Percentiles rank a stretch among this genome's conserved stretches.
Conservation (phyloP, 176 grass and related monocot species). For the Thinopyrum elongatum region DNA sequence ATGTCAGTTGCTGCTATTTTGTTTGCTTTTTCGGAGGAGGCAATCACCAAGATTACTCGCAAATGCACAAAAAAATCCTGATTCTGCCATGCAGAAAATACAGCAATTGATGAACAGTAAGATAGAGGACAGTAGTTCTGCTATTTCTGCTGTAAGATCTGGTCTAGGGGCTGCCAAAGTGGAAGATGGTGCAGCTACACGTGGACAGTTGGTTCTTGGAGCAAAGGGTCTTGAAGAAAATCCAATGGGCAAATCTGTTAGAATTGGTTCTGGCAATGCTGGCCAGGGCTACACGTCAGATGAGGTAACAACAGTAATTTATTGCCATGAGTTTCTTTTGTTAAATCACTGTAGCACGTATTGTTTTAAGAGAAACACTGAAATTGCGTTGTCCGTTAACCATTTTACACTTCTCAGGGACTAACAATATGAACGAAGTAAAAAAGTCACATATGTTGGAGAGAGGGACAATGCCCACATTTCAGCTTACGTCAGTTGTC, state of each 20-base stretch:
- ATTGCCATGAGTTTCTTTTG: background rate
- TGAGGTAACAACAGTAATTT: conserved; percentile 61
- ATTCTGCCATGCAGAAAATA: conserved; percentile 69
- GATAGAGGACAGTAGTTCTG: conserved; percentile 51
- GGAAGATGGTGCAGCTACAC: conserved; percentile 66
- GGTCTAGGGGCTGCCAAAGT: conserved; percentile 61
- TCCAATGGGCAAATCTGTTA: conserved; percentile 55
- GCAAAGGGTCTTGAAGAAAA: conserved; percentile 77
- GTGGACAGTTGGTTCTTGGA: conserved; percentile 59
- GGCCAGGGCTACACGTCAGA: conserved; percentile 98
- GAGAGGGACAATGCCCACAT: background rate
- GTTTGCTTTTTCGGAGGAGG: conserved; percentile 89
- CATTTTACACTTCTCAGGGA: background rate
- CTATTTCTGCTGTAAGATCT: conserved; percentile 41
- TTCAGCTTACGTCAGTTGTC: background rate
- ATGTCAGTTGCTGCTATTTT: conserved; percentile 91
- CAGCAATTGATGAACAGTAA: conserved; percentile 73
- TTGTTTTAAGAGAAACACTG: background rate
- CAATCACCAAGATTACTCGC: conserved; percentile 64
- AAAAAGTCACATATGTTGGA: background rate
- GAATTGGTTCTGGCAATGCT: conserved; percentile 94
- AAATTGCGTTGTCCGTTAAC: background rate
- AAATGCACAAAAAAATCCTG: conserved; percentile 68
- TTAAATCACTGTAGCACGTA: background rate
- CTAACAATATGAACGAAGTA: background rate